These are phyloP conservation scores for Sporothrix brasiliensis DNA, from an alignment of 2,329 filamentous ascomycete genomes.

Conservation along the genomic window DNA sequence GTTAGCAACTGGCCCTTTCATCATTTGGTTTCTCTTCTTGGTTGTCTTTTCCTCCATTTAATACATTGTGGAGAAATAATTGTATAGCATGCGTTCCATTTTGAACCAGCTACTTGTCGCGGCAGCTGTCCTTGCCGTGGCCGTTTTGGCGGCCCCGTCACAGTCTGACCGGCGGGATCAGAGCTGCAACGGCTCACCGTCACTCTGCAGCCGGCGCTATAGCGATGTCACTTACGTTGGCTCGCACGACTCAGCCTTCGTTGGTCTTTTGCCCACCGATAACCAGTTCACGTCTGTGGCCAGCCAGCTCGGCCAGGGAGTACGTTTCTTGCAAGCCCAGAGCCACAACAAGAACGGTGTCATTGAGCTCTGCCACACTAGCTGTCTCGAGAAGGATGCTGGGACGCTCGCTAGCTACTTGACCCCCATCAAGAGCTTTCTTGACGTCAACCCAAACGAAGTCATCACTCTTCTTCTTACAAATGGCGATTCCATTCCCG, in stretches of 20 bases:
- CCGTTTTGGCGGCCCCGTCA: conserved; percentile 3
- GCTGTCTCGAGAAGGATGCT: conserved; percentile 61
- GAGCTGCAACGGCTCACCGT: conserved; percentile 60
- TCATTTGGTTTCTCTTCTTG: neutral
- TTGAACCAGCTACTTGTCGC: neutral
- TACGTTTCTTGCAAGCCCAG: conserved; percentile 67
- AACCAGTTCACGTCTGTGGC: conserved; percentile 65
- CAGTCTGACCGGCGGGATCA: conserved; percentile 19
- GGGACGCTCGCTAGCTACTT: conserved; percentile 61
- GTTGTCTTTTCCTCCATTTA: neutral
- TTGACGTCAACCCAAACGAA: conserved; percentile 61
- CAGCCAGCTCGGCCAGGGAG: conserved; percentile 61
- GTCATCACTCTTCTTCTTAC: conserved; percentile 66
- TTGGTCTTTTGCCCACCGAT: conserved; percentile 56
- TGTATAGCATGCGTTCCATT: conserved; percentile 24
- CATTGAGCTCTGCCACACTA: conserved; percentile 67
- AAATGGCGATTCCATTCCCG: conserved; percentile 61
- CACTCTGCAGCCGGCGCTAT: conserved; percentile 60
- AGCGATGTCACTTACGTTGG: conserved; percentile 64
- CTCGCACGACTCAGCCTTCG: conserved; percentile 67
- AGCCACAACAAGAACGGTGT: conserved; percentile 57
- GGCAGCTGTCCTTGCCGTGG: neutral
- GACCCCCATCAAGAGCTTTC: conserved; percentile 60
- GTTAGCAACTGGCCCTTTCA: neutral
- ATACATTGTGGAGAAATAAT: neutral